A percentile compares a stretch with the other conserved stretches of the same genome.
Evolutionary conservation across 2,329 filamentous ascomycete species (phyloP).

Genomic region (Laburnicola sp.): DNA sequence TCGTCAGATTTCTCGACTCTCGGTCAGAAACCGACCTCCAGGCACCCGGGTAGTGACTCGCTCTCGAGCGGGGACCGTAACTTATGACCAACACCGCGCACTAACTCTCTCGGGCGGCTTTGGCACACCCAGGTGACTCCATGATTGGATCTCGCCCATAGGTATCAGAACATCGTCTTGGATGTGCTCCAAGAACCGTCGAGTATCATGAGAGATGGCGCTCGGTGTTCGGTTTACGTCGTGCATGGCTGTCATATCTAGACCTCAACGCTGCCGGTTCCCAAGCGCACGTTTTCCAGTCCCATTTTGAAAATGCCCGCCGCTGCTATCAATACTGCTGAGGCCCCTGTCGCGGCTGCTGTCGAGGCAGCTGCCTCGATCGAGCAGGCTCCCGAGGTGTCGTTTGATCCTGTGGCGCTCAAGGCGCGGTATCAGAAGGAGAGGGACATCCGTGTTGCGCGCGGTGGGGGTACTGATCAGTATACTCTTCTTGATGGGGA

Average conservation of each 20-base stretch:
- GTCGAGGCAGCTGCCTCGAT: constrained; percentile 21
- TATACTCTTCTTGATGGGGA: constrained; percentile 32
- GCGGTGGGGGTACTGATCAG: constrained; percentile 32
- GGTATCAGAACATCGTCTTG: background rate
- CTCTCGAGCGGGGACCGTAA: background rate
- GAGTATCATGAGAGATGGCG: constrained; percentile 1
- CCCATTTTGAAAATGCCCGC: background rate
- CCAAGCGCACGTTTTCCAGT: too few relatives aligned
- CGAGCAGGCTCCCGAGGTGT: constrained; percentile 14
- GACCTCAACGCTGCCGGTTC: background rate
- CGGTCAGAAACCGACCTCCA: background rate
- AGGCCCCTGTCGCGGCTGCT: constrained; percentile 20
- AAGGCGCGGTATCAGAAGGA: constrained; percentile 35
- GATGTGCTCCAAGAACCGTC: background rate
- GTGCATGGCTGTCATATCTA: background rate
- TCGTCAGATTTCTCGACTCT: background rate
- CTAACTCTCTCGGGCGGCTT: background rate
- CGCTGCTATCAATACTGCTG: constrained; percentile 9
- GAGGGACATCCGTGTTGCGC: constrained; percentile 32
- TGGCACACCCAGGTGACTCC: background rate
- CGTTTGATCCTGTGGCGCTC: constrained; percentile 30
- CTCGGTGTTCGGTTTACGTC: constrained; percentile 1
- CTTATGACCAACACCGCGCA: constrained; percentile 1
- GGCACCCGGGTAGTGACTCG: background rate
- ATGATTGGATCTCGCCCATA: background rate